A percentile compares a stretch with the other conserved stretches of the same genome.
Conservation (phyloP, 2,329 filamentous ascomycete genomes). For the Aspergillus sclerotialis region DNA sequence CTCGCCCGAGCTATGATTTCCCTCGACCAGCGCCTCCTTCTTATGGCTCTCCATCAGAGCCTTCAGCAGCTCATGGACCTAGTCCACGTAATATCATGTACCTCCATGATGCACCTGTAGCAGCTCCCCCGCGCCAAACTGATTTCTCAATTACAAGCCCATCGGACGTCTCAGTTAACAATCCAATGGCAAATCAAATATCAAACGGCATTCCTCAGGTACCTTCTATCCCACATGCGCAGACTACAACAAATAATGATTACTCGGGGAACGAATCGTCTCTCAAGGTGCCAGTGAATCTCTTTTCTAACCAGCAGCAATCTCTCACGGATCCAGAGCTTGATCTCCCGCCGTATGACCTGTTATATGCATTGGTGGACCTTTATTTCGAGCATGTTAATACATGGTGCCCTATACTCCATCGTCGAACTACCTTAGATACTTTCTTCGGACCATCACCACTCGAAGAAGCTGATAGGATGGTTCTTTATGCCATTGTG, state of each 20-base stretch:
- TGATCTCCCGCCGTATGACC: constrained; percentile 67
- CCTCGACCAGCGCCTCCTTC: constrained; percentile 19
- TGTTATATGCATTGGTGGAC: constrained; percentile 66
- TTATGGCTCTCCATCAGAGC: constrained; percentile 43
- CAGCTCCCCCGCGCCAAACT: constrained; percentile 40
- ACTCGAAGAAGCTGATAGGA: constrained; percentile 72
- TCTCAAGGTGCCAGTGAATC: constrained; percentile 53
- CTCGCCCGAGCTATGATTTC: constrained; percentile 22
- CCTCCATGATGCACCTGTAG: constrained; percentile 51
- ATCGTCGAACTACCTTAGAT: constrained; percentile 74
- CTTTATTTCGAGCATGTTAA: constrained; percentile 76
- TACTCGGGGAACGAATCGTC: constrained; percentile 43
- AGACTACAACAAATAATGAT: constrained; percentile 19
- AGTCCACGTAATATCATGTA: constrained; percentile 56
- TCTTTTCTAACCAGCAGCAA: constrained; percentile 44
- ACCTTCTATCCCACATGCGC: constrained; percentile 16
- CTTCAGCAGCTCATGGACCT: constrained; percentile 46
- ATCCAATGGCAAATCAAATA: constrained; percentile 15
- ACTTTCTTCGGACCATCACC: constrained; percentile 70
- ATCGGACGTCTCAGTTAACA: constrained; percentile 25
- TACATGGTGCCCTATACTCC: constrained; percentile 84
- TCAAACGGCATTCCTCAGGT: constrained; percentile 16
- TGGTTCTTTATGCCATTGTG: constrained; percentile 81
- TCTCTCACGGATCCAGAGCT: constrained; percentile 48
- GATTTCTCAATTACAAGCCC: constrained; percentile 34